Base-by-base conservation (phyloP, 371 early-diverging fungal genomes). In the Mortierella sp. region DNA sequence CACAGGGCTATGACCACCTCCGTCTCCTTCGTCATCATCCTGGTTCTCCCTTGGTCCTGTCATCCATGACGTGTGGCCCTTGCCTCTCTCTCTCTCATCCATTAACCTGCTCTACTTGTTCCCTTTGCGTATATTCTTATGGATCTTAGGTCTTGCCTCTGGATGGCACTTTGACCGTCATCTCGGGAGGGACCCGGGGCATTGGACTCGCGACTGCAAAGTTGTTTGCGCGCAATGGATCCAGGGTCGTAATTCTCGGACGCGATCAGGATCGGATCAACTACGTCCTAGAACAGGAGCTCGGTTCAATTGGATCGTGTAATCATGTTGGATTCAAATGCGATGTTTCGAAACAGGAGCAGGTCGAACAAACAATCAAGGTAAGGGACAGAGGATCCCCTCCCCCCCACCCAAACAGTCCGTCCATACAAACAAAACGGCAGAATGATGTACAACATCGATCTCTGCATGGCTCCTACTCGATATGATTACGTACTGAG, bases 151-250 rank as follows among this genome's bases (percentile, higher is more conserved):
- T 51, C 22, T 44, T 6, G 6, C 74, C 74, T 27, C 47, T 86
- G 21, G 46, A 60, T 41, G 63, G 79, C 40, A 84, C 83, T n/a
- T 70, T 84, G 31, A 88, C 83, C 0, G 45, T 92, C 12, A 83
- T 92, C 31, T 88, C 92, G 16, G 93, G 93, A 0, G 93, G 91
- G 0, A 89, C 88, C 48, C 86, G 93, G 47, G 93, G 93, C n/a
- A 91, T 92, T 57, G 93, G 93, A 10, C 68, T 83, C 0, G 86
- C 86, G 40, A 88, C 88, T 62, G 88, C 88, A 2, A 57, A 82
- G 24, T 77, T 82, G 27, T 88, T 91, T 68, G 90, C 91, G 1
- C 55, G 60, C 14, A 79, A 86, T 12, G 91, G 91, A 0, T 87
- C 85, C 1, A 73, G 76, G 2, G 78, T 87, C 16, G 81, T 89